These are phyloP conservation scores for Yamadazyma sp. DNA, from an alignment of 1,139 yeast genomes.

Conservation along the genomic window DNA sequence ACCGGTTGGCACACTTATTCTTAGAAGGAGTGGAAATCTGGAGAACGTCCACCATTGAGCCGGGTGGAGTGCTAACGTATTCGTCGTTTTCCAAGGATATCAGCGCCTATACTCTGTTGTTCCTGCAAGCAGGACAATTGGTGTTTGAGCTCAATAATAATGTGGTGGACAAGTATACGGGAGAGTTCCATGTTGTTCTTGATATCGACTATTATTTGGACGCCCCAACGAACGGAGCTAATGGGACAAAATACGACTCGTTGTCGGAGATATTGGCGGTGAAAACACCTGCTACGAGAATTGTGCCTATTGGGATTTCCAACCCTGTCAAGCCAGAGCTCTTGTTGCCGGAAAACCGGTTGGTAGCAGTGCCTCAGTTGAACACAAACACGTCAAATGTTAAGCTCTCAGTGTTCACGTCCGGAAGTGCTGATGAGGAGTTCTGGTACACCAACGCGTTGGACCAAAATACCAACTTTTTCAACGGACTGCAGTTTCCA, in stretches of 20 bases:
- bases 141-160: slow-evolving; percentile 68
- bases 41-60: slow-evolving; percentile 87
- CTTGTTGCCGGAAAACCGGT: slow-evolving; percentile 41
- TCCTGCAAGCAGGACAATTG: slow-evolving; percentile 35
- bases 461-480: slow-evolving; percentile 43
- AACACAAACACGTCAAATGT: slow-evolving; percentile 56
- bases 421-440: slow-evolving; percentile 80
- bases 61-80: slow-evolving; percentile 49
- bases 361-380: slow-evolving; percentile 39
- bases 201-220: slow-evolving; percentile 43
- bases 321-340: slow-evolving; percentile 31
- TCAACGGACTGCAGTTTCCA: slow-evolving; percentile 32
- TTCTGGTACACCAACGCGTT: slow-evolving; percentile 75
- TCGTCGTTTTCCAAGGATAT: slow-evolving; percentile 63
- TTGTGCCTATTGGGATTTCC: slow-evolving; percentile 17
- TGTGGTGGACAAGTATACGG: slow-evolving; percentile 55
- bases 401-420: slow-evolving; percentile 58
- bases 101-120: slow-evolving; percentile 54
- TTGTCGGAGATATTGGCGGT: slow-evolving; percentile 4
- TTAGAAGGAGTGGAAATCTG: slow-evolving; percentile 69
- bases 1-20: slow-evolving; percentile 70
- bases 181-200: slow-evolving; percentile 57
- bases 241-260: not conserved
- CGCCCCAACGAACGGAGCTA: too few species aligned
- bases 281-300: slow-evolving; percentile 6